Evolutionary conservation across 1,284 basidiomycete species (phyloP).

Genomic region (Grifola frondosa): DNA sequence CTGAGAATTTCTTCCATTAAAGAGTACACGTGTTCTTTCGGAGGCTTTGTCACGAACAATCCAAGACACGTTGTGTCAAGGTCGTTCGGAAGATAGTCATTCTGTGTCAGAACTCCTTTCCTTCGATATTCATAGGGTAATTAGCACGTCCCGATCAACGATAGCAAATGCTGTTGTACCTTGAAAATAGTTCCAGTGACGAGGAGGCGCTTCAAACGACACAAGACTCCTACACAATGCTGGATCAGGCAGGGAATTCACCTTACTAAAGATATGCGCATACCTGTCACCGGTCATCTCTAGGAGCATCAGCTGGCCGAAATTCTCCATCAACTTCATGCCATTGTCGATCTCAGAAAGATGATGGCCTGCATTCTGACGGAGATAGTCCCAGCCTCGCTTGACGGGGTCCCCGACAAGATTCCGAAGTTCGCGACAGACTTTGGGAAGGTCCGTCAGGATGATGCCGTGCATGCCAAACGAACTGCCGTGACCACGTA

Average conservation of each 20-base stretch:
- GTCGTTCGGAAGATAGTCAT: slow-evolving; percentile 44
- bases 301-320: slow-evolving; percentile 54
- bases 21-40: slow-evolving; percentile 30
- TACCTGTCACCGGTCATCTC: slow-evolving; percentile 49
- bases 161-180: not conserved
- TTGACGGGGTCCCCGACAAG: slow-evolving; percentile 44
- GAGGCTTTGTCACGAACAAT: slow-evolving; percentile 35
- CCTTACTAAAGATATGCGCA: no score
- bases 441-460: slow-evolving; percentile 39
- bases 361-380: slow-evolving; percentile 40
- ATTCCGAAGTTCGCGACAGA: slow-evolving; percentile 43
- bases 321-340: slow-evolving; percentile 46
- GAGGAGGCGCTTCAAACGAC: slow-evolving; percentile 35
- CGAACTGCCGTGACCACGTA: slow-evolving; percentile 56
- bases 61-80: slow-evolving; percentile 48
- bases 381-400: slow-evolving; percentile 41
- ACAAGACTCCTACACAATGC: slow-evolving; percentile 40
- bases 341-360: slow-evolving; percentile 47
- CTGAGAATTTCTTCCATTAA: slow-evolving; percentile 52
- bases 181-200: slow-evolving; percentile 36
- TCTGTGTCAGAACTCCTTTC: slow-evolving; percentile 39
- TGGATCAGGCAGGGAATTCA: no score
- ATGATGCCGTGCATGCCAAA: slow-evolving; percentile 53
- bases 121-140: not conserved
- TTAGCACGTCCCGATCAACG: not conserved